These are phyloP conservation scores for Thinopyrum elongatum DNA, from an alignment of 176 grass and related monocot genomes.

Conservation along the genomic window DNA sequence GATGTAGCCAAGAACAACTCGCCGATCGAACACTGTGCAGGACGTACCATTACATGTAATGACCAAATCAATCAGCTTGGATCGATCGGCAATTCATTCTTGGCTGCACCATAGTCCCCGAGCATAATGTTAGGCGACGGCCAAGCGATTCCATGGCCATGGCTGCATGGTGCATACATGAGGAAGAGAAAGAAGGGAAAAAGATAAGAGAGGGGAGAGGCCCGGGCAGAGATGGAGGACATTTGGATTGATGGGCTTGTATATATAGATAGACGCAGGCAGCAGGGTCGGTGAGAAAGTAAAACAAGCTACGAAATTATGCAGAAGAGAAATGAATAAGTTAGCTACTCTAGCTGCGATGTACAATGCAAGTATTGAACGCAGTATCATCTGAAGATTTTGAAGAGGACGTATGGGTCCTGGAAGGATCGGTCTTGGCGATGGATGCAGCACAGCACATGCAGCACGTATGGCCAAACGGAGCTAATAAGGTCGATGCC, in stretches of 20 bases:
- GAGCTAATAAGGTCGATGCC: not conserved
- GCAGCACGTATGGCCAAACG: too few species aligned
- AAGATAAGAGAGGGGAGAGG: too few species aligned
- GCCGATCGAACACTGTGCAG: conserved; percentile 21
- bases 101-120: conserved; percentile 95
- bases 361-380: not conserved
- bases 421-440: too few species aligned
- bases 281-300: too few species aligned
- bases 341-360: not conserved
- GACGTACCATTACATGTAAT: not conserved
- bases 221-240: too few species aligned
- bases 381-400: too few species aligned
- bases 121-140: too few species aligned
- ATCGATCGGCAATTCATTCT: conserved; percentile 93
- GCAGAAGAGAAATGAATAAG: not conserved
- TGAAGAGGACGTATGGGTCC: too few species aligned
- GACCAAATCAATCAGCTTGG: not conserved
- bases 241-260: not conserved
- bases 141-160: too few species aligned
- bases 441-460: too few species aligned
- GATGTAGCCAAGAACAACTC: conserved; percentile 90
- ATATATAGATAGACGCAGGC: not conserved
- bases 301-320: not conserved
- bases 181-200: too few species aligned
- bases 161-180: too few species aligned